Base-by-base conservation (phyloP, 441 rosid species). In the Erodium moschatum region DNA sequence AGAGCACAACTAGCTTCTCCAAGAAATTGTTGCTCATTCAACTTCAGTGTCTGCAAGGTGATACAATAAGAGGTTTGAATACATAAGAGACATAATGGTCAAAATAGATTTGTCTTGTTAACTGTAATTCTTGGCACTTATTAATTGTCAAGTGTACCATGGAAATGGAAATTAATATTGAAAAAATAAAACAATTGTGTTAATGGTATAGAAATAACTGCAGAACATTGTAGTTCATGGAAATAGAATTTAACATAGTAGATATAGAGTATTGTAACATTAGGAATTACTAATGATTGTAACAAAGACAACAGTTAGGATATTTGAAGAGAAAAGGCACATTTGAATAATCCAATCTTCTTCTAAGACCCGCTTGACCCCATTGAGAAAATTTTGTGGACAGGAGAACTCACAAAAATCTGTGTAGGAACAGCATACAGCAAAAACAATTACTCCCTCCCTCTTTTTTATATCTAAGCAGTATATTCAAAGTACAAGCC, bases 1-100 rank as follows among this genome's bases (percentile, higher is more conserved):
- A 89, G 77, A 72, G 80, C 81, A 79, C 97, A 91, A 2, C 73
- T 83, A 66, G 91, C 86, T 80, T 91, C 92, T 81, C 96, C 97
- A 74, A 91, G 80, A 77, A 80, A 91, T 29, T 91, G 84, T 27
- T 91, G 97, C 54, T 86, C 91, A 73, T 80, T 73, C 76, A 91
- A 80, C 77, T 81, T 83, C 69, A 91, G 68, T 0, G 80, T 74
- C 97, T 89, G 85, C 70, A 81, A 60, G 65, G 75, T 40, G 74
- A 67, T 24, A 76, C 5, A 67, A 61, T 7, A 66, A 31, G 33
- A 24, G 67, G 67, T 5, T 69, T 44, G 27, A 38, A 66, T 60
- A 44, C 50, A 46, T 46, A 46, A 46, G 52, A 35, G 8, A 46
- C 15, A 46, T 3, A 11, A 46, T 46, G 52, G 52, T 46, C 52